Evolutionary conservation across 1,139 yeast species (phyloP).

Genomic region (Zhuliangozyma blackwelliae): DNA sequence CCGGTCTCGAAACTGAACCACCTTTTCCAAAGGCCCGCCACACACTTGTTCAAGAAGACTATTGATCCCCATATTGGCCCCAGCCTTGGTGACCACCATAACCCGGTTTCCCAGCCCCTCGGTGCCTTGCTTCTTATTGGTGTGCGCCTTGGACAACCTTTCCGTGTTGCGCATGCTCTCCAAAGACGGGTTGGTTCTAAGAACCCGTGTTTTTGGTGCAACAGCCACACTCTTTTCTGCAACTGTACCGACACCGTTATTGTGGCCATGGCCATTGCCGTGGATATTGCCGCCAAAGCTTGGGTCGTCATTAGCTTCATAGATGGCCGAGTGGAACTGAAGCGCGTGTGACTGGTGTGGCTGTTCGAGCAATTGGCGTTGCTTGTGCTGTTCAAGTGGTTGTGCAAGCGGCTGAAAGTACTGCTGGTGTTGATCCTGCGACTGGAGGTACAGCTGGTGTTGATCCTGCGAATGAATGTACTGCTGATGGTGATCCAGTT

Average conservation of each 20-base stretch:
- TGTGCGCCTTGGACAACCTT: constrained; percentile 5
- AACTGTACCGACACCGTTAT: not conserved
- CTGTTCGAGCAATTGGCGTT: not conserved
- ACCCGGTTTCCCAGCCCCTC: not conserved
- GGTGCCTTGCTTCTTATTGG: too few species aligned
- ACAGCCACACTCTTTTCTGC: not conserved
- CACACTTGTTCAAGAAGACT: constrained; percentile 54
- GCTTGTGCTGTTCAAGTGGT: not conserved
- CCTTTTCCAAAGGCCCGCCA: constrained; percentile 73
- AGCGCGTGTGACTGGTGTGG: too few species aligned
- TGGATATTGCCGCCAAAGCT: not conserved
- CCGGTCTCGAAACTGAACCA: constrained; percentile 20
- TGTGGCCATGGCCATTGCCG: not conserved
- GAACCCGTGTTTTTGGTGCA: too few species aligned
- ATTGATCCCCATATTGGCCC: constrained; percentile 31
- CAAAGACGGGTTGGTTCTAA: constrained; percentile 11
- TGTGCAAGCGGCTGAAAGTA: too few species aligned
- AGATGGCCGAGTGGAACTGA: too few species aligned
- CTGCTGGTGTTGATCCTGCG: not conserved
- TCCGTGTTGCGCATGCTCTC: constrained; percentile 11
- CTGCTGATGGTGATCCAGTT: too few species aligned
- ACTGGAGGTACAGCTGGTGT: not conserved
- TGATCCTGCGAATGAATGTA: not conserved
- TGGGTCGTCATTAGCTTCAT: too few species aligned
- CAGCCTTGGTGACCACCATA: too few species aligned